These are phyloP conservation scores for Komagataella populi DNA, from an alignment of 805 yeast species.

Conservation along the genomic window DNA sequence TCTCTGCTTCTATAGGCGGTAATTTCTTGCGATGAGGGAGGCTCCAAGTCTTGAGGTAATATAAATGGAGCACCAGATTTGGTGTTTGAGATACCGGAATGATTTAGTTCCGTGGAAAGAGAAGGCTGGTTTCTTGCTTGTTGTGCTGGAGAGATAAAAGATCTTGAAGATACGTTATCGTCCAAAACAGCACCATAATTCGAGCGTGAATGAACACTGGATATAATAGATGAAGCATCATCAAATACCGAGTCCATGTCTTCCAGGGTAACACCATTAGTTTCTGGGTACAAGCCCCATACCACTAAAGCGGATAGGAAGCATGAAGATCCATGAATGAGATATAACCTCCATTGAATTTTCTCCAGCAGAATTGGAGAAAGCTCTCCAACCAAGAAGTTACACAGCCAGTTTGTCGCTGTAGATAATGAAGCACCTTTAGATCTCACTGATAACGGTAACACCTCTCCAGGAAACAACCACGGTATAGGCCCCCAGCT, in stretches of 20 bases:
- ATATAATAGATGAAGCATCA: constrained; percentile 26
- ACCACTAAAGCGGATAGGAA: constrained; percentile 62
- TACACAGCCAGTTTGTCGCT: constrained; percentile 88
- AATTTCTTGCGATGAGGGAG: constrained; percentile 22
- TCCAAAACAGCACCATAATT: constrained; percentile 2
- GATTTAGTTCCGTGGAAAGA: background rate
- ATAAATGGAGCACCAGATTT: constrained; percentile 7
- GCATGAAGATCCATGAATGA: constrained; percentile 74
- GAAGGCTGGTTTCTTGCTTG: constrained; percentile 1
- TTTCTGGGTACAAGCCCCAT: constrained; percentile 69
- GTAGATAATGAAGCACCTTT: constrained; percentile 86
- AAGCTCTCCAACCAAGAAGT: constrained; percentile 84
- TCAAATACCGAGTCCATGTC: constrained; percentile 90
- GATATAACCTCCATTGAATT: constrained; percentile 69
- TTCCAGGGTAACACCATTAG: constrained; percentile 77
- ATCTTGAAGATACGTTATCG: constrained; percentile 1
- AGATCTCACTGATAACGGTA: constrained; percentile 74
- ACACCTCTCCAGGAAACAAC: constrained; percentile 78
- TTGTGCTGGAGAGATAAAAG: constrained; percentile 1
- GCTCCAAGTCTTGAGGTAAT: constrained; percentile 17
- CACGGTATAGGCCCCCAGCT: constrained; percentile 95
- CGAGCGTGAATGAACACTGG: constrained; percentile 1
- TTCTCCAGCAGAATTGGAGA: constrained; percentile 73
- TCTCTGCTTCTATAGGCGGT: constrained; percentile 20
- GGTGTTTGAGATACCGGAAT: constrained; percentile 1